Conservation (phyloP, 768 basidiomycete species). For the Leccinum variicolor region DNA sequence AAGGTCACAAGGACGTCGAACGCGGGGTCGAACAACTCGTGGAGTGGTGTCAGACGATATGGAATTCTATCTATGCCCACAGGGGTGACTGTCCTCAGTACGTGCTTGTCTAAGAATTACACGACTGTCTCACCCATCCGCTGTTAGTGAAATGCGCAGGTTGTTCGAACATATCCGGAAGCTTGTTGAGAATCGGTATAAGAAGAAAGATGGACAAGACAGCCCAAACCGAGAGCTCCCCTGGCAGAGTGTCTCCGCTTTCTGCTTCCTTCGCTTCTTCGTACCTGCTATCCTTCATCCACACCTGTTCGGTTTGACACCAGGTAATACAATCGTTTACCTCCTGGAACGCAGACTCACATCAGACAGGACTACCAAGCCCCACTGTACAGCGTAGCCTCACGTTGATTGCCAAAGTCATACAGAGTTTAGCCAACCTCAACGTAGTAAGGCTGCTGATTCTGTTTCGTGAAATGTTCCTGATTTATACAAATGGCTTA, state of each 20-base stretch:
- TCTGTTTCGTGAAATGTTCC: neutral
- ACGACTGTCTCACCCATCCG: conserved; percentile 2
- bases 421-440: conserved; percentile 86
- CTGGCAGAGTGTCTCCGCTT: conserved; percentile 84
- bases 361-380: conserved; percentile 58
- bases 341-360: conserved; percentile 6
- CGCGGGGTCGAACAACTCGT: conserved; percentile 66
- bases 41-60: conserved; percentile 76
- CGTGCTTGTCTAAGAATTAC: conserved; percentile 27
- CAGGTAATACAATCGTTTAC: conserved; percentile 45
- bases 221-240: conserved; percentile 55
- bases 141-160: conserved; percentile 62
- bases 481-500: conserved; percentile 22
- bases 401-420: conserved; percentile 82
- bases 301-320: conserved; percentile 74
- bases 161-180: conserved; percentile 68
- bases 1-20: conserved; percentile 58
- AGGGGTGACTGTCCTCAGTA: conserved; percentile 74
- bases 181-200: conserved; percentile 67
- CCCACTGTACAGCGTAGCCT: conserved; percentile 72
- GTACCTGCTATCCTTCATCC: conserved; percentile 90
- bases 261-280: conserved; percentile 86
- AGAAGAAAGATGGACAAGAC: conserved; percentile 37
- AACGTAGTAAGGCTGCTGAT: conserved; percentile 51
- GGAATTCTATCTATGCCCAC: conserved; percentile 76